Evolutionary conservation across 306 rosid species (phyloP).

Genomic region (Quercus ilex): DNA sequence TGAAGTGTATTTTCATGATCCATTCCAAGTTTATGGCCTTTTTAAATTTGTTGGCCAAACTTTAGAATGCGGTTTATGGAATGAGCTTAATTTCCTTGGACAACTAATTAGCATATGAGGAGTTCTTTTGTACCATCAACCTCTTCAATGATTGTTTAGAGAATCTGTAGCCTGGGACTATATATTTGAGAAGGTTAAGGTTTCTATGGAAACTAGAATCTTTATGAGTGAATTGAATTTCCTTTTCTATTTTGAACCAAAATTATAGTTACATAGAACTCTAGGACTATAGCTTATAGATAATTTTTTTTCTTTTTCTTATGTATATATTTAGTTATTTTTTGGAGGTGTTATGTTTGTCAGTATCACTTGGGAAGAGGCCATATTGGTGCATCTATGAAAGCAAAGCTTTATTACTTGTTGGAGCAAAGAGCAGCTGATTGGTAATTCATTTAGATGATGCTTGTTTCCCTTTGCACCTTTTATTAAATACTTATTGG

Average conservation of each 20-base stretch:
- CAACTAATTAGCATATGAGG: not conserved
- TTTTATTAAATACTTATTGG: not conserved
- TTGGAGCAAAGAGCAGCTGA: constrained; percentile 78
- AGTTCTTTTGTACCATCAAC: not conserved
- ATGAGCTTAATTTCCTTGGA: not conserved
- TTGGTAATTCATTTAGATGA: constrained; percentile 49
- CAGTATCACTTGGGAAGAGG: constrained; percentile 97
- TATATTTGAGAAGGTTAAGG: not conserved
- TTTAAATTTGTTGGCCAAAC: constrained; percentile 1
- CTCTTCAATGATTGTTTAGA: not conserved
- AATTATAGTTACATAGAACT: not conserved
- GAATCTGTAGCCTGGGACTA: constrained; percentile 9
- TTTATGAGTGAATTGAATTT: not conserved
- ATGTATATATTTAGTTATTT: not conserved
- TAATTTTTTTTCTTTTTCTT: not conserved
- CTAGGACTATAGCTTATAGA: not conserved
- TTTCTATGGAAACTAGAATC: not conserved
- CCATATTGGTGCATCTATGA: constrained; percentile 78
- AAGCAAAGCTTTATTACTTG: constrained; percentile 69
- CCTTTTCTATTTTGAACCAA: not conserved
- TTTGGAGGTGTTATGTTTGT: constrained; percentile 12
- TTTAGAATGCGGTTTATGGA: not conserved
- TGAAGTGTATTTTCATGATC: not conserved
- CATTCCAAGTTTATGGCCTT: not conserved
- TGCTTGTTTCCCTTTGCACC: not conserved